Evolutionary conservation across 768 basidiomycete species (phyloP).

Genomic region (Mycena amicta): DNA sequence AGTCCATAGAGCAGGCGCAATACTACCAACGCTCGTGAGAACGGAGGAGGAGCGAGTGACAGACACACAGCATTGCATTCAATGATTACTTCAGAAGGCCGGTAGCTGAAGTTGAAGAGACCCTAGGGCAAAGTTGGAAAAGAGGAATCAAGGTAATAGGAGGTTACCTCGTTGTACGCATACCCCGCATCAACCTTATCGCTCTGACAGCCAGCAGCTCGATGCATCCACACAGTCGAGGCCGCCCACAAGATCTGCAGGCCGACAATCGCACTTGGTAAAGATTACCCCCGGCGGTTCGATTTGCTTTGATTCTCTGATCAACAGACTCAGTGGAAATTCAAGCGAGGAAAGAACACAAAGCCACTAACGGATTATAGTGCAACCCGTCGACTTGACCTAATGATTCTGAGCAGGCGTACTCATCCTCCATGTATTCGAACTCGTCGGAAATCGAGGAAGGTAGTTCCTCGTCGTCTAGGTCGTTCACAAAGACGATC

Average conservation of each 20-base stretch:
- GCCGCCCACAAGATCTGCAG: not conserved
- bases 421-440: constrained; percentile 17
- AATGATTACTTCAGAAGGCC: constrained; percentile 14
- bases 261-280: not conserved
- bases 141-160: too few relatives aligned
- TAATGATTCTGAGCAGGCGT: not conserved
- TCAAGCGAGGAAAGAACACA: too few relatives aligned
- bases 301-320: not conserved
- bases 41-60: not conserved
- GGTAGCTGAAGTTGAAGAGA: constrained; percentile 19
- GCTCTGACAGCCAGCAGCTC: not conserved
- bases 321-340: too few relatives aligned
- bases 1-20: constrained; percentile 18
- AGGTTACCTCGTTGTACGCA: constrained; percentile 17
- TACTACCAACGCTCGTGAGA: constrained; percentile 4
- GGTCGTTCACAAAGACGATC: constrained; percentile 16
- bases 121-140: too few relatives aligned
- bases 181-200: not conserved
- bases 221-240: not conserved
- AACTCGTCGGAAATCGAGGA: constrained; percentile 2
- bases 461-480: constrained; percentile 16
- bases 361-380: too few relatives aligned
- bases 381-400: too few relatives aligned
- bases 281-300: not conserved
- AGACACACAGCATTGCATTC: constrained; percentile 27